phyloP scores from a whole-genome alignment of 106 monocot species.

The Dioscorea zingiberensis region DNA sequence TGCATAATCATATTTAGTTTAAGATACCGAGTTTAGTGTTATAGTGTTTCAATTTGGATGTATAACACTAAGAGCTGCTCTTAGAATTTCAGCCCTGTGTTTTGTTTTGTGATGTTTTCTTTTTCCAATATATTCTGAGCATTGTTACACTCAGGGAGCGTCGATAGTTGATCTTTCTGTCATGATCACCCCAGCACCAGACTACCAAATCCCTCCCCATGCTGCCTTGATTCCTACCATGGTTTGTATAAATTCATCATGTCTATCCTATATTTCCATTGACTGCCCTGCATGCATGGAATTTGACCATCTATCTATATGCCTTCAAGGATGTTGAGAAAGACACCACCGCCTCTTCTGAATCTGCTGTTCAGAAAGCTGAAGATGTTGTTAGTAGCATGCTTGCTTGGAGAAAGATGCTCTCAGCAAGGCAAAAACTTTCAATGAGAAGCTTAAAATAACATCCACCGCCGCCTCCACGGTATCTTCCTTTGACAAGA shows the following conservation, averaged over 20 bases:
- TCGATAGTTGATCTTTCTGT: conserved; percentile 90
- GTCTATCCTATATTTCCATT: background rate
- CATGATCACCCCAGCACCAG: conserved; percentile 54
- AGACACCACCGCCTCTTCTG: conserved; percentile 18
- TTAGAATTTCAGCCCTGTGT: background rate
- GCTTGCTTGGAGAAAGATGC: conserved; percentile 87
- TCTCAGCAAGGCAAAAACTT: conserved; percentile 63
- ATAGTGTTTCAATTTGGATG: background rate
- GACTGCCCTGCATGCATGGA: background rate
- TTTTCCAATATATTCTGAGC: background rate
- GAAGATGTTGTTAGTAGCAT: conserved; percentile 74
- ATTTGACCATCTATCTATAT: background rate
- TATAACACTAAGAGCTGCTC: background rate
- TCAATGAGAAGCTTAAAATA: conserved; percentile 79
- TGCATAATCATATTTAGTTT: too few species aligned
- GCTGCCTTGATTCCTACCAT: conserved; percentile 13
- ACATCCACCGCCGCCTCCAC: conserved; percentile 78
- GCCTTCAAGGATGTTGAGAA: conserved; percentile 22
- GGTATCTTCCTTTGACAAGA: conserved; percentile 56
- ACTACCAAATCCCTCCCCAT: conserved; percentile 56
- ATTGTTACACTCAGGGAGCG: conserved; percentile 56
- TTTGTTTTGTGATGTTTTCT: background rate
- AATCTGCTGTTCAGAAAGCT: conserved; percentile 67
- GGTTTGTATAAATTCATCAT: conserved; percentile 1
- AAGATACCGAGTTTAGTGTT: background rate